These are phyloP conservation scores for Hemerocallis citrina DNA, from an alignment of 106 monocot species.

Conservation along the genomic window DNA sequence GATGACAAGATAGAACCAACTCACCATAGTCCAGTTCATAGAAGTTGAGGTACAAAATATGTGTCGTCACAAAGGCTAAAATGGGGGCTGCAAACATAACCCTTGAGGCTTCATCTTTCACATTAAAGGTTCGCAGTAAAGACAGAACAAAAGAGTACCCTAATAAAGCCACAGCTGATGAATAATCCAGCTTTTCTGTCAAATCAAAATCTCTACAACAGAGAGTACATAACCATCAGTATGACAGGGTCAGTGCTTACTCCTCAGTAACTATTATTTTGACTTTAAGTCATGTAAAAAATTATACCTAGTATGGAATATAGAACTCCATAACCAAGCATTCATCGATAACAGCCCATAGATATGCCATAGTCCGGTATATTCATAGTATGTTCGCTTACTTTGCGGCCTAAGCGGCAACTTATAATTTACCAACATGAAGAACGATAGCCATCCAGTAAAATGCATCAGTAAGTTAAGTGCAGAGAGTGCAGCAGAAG, in stretches of 20 bases:
- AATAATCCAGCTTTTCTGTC: conserved; percentile 93
- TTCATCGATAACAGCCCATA: conserved; percentile 86
- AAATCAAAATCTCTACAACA: conserved; percentile 63
- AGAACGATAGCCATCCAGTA: conserved; percentile 84
- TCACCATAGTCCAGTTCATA: conserved; percentile 89
- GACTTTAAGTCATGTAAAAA: background rate
- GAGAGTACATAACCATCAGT: background rate
- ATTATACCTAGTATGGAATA: conserved; percentile 76
- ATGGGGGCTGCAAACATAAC: conserved; percentile 92
- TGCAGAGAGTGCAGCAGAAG: conserved; percentile 73
- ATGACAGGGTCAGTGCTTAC: background rate
- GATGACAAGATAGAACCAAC: conserved; percentile 1
- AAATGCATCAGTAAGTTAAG: conserved; percentile 84
- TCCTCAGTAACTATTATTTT: background rate
- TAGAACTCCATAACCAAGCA: conserved; percentile 95
- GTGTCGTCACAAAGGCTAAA: conserved; percentile 86
- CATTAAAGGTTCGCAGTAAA: conserved; percentile 66
- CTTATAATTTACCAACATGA: conserved; percentile 56
- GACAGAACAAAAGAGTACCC: conserved; percentile 79
- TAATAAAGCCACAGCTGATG: conserved; percentile 86
- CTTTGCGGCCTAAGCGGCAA: conserved; percentile 72
- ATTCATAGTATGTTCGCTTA: conserved; percentile 85
- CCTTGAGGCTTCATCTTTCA: conserved; percentile 79
- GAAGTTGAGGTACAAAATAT: conserved; percentile 90
- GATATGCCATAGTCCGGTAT: conserved; percentile 87